Base-by-base conservation (phyloP, 2,329 filamentous ascomycete species). In the Colletotrichum sp. region DNA sequence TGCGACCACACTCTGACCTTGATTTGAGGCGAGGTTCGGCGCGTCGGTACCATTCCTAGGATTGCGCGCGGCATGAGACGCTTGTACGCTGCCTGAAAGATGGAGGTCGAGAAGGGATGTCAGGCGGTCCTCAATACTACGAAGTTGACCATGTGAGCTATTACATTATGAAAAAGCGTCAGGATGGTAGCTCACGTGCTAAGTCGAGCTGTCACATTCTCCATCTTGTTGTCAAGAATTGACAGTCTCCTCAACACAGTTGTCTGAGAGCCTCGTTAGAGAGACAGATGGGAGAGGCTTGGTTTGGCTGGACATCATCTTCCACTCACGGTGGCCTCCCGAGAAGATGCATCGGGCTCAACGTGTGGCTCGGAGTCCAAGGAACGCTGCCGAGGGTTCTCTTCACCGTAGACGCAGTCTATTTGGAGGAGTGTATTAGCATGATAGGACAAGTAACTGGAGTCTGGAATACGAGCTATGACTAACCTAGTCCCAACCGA, bases 261-360 rank as follows among this genome's bases (percentile, higher is more conserved):
- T 59, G 55, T 59, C 55, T 59, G 55, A 28, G 15, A 59, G 55
- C 55, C 55, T 59, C 55, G 55, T 59, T 59, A 59, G 55, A 59
- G 21, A 59, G 21, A 57, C 52, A 57, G 52, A 28, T 28, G 55
- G 4, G 7, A 59, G 21, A 1, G 0, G 24, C 55, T 26, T 59
- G 24, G 0, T 26, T 16, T 59, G 26, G 55, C 55, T 59, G 55
- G 26, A 26, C 55, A 28, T 26, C 55, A 59, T 6, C 55, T 59
- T 26, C 55, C 55, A 59, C 55, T 59, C 55, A 59, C 55, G 24
- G 55, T 28, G 55, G 55, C 15, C 15, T 59, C 55, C 55, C 55
- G 55, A 59, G 55, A 59, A 59, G 55, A 28, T 59, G 24, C 55
- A 0, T 59, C 24, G 55, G 55, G 55, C 55, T 59, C 55, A 0